A percentile compares a stretch with the other conserved stretches of the same genome.
These are phyloP conservation scores for Penicillium sp. DNA, from an alignment of 2,329 filamentous ascomycete genomes.

Conservation along the genomic window DNA sequence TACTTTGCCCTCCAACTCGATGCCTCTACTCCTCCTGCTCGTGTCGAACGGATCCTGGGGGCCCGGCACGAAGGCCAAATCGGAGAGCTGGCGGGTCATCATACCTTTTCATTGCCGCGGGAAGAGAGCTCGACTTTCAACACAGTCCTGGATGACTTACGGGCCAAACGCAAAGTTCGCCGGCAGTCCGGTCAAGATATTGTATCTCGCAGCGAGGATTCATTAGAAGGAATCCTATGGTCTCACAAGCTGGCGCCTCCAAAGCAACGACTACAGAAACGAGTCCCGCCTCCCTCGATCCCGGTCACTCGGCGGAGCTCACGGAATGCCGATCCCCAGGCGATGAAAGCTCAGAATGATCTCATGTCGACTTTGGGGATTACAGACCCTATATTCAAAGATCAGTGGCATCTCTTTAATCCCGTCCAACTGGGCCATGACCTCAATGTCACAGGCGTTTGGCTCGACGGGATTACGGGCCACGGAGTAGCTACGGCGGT, in stretches of 20 bases:
- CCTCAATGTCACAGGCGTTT: constrained; percentile 91
- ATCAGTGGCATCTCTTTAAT: constrained; percentile 96
- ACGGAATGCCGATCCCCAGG: constrained; percentile 39
- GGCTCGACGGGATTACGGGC: constrained; percentile 85
- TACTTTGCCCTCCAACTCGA: constrained; percentile 90
- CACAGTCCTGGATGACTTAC: constrained; percentile 48
- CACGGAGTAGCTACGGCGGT: constrained; percentile 85
- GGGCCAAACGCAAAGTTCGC: constrained; percentile 58
- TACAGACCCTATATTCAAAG: constrained; percentile 78
- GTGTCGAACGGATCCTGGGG: constrained; percentile 65
- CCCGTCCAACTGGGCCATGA: constrained; percentile 75
- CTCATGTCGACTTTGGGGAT: constrained; percentile 67
- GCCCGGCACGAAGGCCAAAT: constrained; percentile 75
- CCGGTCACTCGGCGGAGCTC: constrained; percentile 29
- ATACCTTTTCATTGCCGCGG: constrained; percentile 71
- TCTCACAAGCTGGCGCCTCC: constrained; percentile 67
- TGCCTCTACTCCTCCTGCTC: constrained; percentile 56
- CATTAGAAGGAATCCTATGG: constrained; percentile 68
- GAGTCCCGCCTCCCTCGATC: constrained; percentile 38
- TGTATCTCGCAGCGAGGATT: constrained; percentile 35
- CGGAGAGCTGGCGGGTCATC: constrained; percentile 70
- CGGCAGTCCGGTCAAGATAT: constrained; percentile 29
- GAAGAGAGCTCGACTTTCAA: constrained; percentile 52
- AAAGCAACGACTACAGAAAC: constrained; percentile 57
- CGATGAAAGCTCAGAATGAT: constrained; percentile 53